Evolutionary conservation across 768 basidiomycete genomes (phyloP).

Genomic region (Suillus paluster): DNA sequence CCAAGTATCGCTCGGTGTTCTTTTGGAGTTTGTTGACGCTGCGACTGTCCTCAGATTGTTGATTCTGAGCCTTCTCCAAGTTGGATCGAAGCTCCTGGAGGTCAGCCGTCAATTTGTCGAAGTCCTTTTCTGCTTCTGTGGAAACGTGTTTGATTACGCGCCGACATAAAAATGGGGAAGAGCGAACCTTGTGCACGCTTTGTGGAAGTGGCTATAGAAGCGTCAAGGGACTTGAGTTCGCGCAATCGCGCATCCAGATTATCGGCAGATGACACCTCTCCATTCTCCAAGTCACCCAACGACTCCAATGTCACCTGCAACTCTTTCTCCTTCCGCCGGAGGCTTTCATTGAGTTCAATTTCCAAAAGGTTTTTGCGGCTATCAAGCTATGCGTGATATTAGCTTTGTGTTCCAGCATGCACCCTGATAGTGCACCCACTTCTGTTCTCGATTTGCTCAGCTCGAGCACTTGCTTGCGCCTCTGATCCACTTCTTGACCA

Average conservation of each 20-base stretch:
- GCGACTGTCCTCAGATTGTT: conserved; percentile 86
- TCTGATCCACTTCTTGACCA: conserved; percentile 74
- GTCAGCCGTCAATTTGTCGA: conserved; percentile 61
- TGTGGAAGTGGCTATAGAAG: conserved; percentile 65
- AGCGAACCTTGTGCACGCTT: conserved; percentile 62
- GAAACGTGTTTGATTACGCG: not conserved
- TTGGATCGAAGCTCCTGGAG: conserved; percentile 68
- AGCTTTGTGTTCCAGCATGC: not conserved
- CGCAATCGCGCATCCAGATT: conserved; percentile 70
- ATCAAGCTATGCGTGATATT: conserved; percentile 46
- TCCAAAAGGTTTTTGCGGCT: conserved; percentile 81
- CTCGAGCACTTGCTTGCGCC: conserved; percentile 72
- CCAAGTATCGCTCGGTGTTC: conserved; percentile 91
- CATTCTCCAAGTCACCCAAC: conserved; percentile 63
- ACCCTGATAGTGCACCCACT: conserved; percentile 46
- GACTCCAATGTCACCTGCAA: conserved; percentile 75
- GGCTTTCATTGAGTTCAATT: conserved; percentile 91
- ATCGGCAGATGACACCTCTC: conserved; percentile 59
- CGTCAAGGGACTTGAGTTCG: conserved; percentile 71
- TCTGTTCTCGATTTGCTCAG: conserved; percentile 70
- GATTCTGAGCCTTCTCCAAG: conserved; percentile 77
- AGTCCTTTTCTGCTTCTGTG: conserved; percentile 72
- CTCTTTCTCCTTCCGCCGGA: conserved; percentile 81
- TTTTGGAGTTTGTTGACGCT: conserved; percentile 92
- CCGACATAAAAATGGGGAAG: not conserved